Evolutionary conservation across 1,284 basidiomycete species (phyloP), one percentile per base, ranked within the genome.

Genomic region (Chalciporus piperatoides): DNA sequence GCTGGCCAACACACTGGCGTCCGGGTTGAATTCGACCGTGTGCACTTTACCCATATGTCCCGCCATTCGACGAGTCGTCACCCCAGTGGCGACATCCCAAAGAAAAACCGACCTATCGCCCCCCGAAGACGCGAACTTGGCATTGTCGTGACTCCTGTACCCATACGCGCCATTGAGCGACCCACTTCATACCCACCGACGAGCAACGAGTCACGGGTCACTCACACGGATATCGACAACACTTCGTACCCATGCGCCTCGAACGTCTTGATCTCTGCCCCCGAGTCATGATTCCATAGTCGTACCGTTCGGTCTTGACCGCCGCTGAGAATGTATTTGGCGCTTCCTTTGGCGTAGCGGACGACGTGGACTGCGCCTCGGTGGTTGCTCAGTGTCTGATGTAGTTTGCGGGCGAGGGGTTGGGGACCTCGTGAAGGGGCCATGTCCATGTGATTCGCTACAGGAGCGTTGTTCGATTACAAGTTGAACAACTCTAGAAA

Each of bases 231-330:
- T 44, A 99, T 75, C 0, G 91, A 92, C 17, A 97, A 79, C 6
- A 99, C 90, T 64, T 97, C 94, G 64, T 97, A 95, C 28, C 90
- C 92, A 68, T 99, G 96, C 1, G 90, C 91, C 38, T 81, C 73
- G 64, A 97, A 99, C 0, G 78, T 71, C 71, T 97, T 96, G 71
- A 99, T 90, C 69, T 95, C 84, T n/a, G 82, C 78, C 17, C 92
- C 93, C 14, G 79, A 67, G 45, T 74, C 75, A 1, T 92, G 89
- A 68, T 97, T 99, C 90, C 93, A 98, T 23, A 99, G 81, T 41
- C 88, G 80, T 42, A 99, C 81, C 2, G 85, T 82, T 41, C 94
- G 82, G 70, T 99, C 97, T 64, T 91, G 85, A 14, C 93, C 93
- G 8, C 93, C 97, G 0, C 91, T 88, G 15, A 99, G 77, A 49